Evolutionary conservation across 805 yeast genomes (phyloP).

Genomic region (Metschnikowia rubicola): DNA sequence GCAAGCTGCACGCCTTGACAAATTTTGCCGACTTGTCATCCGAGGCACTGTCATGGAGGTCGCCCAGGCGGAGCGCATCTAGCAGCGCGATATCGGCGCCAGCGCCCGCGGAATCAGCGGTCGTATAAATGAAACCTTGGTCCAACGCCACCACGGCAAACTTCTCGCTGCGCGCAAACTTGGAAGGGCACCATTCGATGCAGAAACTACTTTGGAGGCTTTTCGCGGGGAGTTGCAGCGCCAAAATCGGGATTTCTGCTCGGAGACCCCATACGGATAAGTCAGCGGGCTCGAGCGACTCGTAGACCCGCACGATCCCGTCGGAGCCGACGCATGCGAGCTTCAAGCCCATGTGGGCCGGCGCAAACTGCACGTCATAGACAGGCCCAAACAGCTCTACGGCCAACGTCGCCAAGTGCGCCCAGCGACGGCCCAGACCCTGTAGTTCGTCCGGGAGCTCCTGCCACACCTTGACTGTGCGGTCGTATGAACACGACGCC

Average conservation of each 20-base stretch:
- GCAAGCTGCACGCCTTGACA: constrained; percentile 57
- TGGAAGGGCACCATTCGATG: constrained; percentile 86
- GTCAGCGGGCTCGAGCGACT: constrained; percentile 87
- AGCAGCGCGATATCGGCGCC: not conserved
- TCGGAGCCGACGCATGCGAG: constrained; percentile 87
- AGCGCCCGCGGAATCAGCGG: constrained; percentile 4
- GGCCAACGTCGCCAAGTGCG: constrained; percentile 66
- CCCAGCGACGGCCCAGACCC: constrained; percentile 84
- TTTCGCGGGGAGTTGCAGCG: constrained; percentile 65
- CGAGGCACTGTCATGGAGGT: constrained; percentile 11
- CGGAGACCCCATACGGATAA: constrained; percentile 76
- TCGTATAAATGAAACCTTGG: constrained; percentile 72
- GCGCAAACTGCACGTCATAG: constrained; percentile 87
- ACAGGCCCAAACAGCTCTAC: constrained; percentile 82
- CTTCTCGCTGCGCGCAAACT: constrained; percentile 69
- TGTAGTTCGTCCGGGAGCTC: constrained; percentile 76
- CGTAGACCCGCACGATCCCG: constrained; percentile 80
- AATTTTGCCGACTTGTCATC: constrained; percentile 33
- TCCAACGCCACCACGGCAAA: constrained; percentile 82
- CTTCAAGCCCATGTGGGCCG: constrained; percentile 75
- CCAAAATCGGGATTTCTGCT: constrained; percentile 64
- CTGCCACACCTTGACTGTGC: constrained; percentile 88
- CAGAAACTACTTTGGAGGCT: constrained; percentile 84
- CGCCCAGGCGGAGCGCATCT: constrained; percentile 1
- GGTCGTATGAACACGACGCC: constrained; percentile 86